These are phyloP conservation scores for Rhodotorula toruloides DNA, from an alignment of 768 basidiomycete genomes.

Conservation along the genomic window DNA sequence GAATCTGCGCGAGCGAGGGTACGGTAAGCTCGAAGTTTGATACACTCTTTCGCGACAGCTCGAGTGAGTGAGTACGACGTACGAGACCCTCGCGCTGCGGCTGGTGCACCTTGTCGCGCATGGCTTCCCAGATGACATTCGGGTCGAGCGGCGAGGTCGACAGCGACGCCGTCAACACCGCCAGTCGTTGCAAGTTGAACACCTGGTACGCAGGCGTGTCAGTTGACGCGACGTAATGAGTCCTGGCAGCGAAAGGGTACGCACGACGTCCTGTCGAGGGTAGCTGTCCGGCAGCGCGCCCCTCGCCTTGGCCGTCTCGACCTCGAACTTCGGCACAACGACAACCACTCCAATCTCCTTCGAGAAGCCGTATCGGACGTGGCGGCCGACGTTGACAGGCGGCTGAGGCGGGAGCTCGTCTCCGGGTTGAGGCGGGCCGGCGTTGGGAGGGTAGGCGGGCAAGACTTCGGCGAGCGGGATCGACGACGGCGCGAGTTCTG, in stretches of 20 bases:
- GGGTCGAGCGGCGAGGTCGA: slow-evolving; percentile 86
- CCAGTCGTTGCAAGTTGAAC: slow-evolving; percentile 93
- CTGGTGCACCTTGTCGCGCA: slow-evolving; percentile 97
- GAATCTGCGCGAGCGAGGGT: slow-evolving; percentile 59
- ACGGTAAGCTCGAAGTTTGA: too few relatives aligned
- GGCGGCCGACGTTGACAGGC: slow-evolving; percentile 87
- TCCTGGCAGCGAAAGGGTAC: slow-evolving; percentile 43
- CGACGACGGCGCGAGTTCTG: slow-evolving; percentile 72
- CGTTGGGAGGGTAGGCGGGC: slow-evolving; percentile 90
- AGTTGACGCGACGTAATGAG: not conserved
- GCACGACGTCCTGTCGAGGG: slow-evolving; percentile 81
- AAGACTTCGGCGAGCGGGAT: slow-evolving; percentile 94
- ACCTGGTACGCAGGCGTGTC: slow-evolving; percentile 59
- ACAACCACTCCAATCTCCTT: slow-evolving; percentile 80
- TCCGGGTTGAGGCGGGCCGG: slow-evolving; percentile 48
- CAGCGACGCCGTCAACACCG: slow-evolving; percentile 90
- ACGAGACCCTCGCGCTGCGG: slow-evolving; percentile 78
- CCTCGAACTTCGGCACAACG: slow-evolving; percentile 89
- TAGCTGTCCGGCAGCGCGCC: slow-evolving; percentile 79
- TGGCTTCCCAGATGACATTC: slow-evolving; percentile 95
- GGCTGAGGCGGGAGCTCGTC: slow-evolving; percentile 68
- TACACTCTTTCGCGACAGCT: not conserved
- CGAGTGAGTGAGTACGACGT: not conserved
- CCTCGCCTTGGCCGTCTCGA: slow-evolving; percentile 91
- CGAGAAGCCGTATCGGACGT: slow-evolving; percentile 81